A percentile compares a stretch with the other conserved stretches of the same genome.
phyloP scores from a whole-genome alignment of 73 alveolate species.

The Effrenium voratum region DNA sequence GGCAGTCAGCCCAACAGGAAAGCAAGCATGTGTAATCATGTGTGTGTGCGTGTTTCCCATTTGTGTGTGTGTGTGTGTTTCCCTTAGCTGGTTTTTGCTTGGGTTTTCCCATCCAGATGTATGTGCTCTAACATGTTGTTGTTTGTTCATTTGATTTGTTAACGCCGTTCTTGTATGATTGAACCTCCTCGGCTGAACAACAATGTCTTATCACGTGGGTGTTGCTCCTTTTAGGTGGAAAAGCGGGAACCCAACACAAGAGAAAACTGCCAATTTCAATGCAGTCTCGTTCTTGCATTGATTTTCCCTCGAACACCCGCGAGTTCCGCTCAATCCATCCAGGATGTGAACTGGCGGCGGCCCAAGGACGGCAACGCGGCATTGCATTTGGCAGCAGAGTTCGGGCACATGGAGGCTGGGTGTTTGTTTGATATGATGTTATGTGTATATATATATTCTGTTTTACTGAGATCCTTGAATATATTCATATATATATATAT shows the following conservation, averaged over 20 bases:
- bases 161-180: neutral
- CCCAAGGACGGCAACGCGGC: slow-evolving; percentile 91
- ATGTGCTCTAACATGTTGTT: neutral
- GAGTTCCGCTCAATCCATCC: neutral
- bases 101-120: neutral
- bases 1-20: neutral
- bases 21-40: neutral
- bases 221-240: neutral
- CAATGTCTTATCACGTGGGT: neutral
- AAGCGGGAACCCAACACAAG: neutral
- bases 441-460: too few species aligned
- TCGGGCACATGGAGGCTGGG: slow-evolving; percentile 75
- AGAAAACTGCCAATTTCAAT: neutral
- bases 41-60: too few species aligned
- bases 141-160: neutral
- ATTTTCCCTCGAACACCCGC: neutral
- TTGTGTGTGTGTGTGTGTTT: neutral
- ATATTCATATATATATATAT: too few species aligned
- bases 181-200: neutral
- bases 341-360: slow-evolving; percentile 93
- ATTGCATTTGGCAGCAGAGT: slow-evolving; percentile 81
- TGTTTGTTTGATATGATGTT: too few species aligned
- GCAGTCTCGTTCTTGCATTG: neutral
- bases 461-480: too few species aligned
- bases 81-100: neutral